phyloP scores from a whole-genome alignment of 495 filamentous ascomycete genomes.

The Podospora anserina region DNA sequence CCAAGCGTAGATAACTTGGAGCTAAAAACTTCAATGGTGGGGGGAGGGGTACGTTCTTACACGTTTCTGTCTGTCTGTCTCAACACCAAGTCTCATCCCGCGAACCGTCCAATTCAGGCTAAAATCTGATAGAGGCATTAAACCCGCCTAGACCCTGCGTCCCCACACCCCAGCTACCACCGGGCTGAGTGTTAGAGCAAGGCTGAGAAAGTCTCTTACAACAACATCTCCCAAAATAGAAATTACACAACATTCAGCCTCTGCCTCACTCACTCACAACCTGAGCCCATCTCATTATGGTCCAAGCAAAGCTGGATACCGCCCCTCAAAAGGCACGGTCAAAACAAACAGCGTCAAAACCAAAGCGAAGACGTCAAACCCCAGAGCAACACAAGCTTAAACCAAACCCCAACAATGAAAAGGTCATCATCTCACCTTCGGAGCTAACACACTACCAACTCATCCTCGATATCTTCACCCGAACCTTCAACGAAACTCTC shows the following conservation, averaged over 20 bases:
- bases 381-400: neutral
- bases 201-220: slow-evolving; percentile 3
- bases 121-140: slow-evolving; percentile 2
- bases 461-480: slow-evolving; percentile 72
- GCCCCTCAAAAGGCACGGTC: slow-evolving; percentile 1
- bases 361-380: neutral
- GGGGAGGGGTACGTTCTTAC: neutral
- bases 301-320: neutral
- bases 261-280: neutral
- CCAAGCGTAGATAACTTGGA: neutral
- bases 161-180: neutral
- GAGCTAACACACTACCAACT: slow-evolving; percentile 60
- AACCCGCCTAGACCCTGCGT: neutral
- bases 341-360: neutral
- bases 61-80: too few species aligned
- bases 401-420: slow-evolving; percentile 1
- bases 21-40: neutral
- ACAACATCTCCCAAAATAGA: slow-evolving; percentile 1
- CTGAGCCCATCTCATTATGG: neutral
- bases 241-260: slow-evolving; percentile 3
- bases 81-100: neutral
- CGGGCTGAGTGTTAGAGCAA: neutral
- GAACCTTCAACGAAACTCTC: slow-evolving; percentile 52
- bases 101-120: slow-evolving; percentile 2
- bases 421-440: neutral